A percentile compares a stretch with the other conserved stretches of the same genome.
These are phyloP conservation scores for Annulohypoxylon moriforme DNA, from an alignment of 495 filamentous ascomycete genomes.

Conservation along the genomic window DNA sequence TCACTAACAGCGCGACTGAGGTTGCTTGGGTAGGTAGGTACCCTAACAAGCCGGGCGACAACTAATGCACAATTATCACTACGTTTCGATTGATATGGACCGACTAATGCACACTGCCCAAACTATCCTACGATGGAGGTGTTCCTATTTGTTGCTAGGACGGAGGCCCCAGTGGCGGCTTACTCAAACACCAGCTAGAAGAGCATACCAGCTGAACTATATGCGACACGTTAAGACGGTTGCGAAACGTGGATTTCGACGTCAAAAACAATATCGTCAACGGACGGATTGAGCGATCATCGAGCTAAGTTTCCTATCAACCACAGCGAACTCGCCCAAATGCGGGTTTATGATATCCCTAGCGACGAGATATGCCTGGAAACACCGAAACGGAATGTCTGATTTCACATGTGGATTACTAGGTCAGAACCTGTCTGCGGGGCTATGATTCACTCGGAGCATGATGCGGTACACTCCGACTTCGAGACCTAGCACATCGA, in stretches of 20 bases:
- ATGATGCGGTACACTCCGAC: not conserved
- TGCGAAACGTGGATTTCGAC: not conserved
- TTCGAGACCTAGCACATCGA: not conserved
- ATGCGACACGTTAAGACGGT: not conserved
- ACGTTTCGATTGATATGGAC: not conserved
- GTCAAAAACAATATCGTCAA: not conserved
- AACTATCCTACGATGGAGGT: not conserved
- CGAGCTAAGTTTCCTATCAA: not conserved
- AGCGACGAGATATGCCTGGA: not conserved
- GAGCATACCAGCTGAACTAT: too few species aligned
- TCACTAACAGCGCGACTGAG: not conserved
- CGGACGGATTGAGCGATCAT: not conserved
- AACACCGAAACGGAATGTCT: not conserved
- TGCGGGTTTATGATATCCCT: not conserved
- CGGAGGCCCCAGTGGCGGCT: not conserved
- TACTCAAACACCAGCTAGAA: not conserved
- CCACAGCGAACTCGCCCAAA: not conserved
- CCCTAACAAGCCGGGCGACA: slow-evolving; percentile 10
- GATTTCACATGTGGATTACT: not conserved
- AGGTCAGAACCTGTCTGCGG: not conserved
- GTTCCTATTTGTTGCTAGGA: not conserved
- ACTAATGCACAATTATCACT: not conserved
- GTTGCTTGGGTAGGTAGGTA: not conserved
- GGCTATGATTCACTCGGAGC: not conserved
- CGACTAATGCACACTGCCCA: not conserved